Evolutionary conservation across 2,329 filamentous ascomycete genomes (phyloP).

Genomic region (Trichophyton mentagrophytes): DNA sequence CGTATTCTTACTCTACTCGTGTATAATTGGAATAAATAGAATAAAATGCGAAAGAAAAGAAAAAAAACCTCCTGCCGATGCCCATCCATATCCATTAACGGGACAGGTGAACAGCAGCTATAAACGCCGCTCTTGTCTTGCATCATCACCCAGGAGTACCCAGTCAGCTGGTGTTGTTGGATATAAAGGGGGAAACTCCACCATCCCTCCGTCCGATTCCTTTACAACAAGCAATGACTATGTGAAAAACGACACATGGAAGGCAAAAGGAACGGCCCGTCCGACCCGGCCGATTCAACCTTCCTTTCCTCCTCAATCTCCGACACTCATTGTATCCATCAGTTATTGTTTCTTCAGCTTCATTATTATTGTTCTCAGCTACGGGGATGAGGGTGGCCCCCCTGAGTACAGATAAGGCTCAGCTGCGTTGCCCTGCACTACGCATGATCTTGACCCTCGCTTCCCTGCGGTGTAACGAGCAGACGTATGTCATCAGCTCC

Average conservation of each 20-base stretch:
- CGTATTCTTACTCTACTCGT: constrained; percentile 2
- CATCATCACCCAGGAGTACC: too few relatives aligned
- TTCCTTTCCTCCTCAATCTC: not conserved
- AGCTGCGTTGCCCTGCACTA: not conserved
- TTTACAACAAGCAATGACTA: not conserved
- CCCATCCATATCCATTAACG: not conserved
- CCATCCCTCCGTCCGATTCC: not conserved
- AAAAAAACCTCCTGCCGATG: not conserved
- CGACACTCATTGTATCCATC: not conserved
- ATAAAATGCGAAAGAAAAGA: not conserved
- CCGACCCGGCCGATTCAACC: not conserved
- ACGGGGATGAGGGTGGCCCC: not conserved
- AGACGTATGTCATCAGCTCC: not conserved
- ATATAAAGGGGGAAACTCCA: not conserved
- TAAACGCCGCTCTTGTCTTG: not conserved
- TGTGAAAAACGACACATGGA: not conserved
- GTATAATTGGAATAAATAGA: constrained; percentile 3
- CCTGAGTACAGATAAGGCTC: not conserved
- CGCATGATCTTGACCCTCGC: not conserved
- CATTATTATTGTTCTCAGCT: not conserved
- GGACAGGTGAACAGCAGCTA: not conserved
- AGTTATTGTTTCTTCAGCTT: not conserved
- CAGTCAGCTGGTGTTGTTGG: too few relatives aligned
- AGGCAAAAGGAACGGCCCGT: not conserved
- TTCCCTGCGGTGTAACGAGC: not conserved